These are phyloP conservation scores for Leptographium wingfieldii DNA, from an alignment of 2,329 filamentous ascomycete genomes.

Conservation along the genomic window DNA sequence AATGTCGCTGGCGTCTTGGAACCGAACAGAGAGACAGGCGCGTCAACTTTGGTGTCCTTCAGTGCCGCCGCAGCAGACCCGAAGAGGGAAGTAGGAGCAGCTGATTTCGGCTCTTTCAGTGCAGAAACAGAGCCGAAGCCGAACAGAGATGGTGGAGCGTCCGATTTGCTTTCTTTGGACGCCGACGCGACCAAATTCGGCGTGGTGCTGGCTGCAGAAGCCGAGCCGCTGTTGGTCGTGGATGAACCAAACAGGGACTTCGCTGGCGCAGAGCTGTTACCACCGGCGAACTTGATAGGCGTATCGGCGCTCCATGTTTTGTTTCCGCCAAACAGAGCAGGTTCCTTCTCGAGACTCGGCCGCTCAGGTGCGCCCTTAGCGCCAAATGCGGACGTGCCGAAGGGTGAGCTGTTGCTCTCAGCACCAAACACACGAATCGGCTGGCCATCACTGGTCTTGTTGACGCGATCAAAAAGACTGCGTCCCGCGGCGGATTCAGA, in stretches of 20 bases:
- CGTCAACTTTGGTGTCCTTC: neutral
- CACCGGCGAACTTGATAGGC: constrained; percentile 40
- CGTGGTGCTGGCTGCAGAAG: neutral
- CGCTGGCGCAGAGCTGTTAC: constrained; percentile 6
- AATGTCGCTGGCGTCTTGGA: neutral
- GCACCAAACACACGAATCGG: constrained; percentile 29
- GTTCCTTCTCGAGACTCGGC: constrained; percentile 30
- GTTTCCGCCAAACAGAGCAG: constrained; percentile 20
- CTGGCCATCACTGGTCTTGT: constrained; percentile 35
- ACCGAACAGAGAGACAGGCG: neutral
- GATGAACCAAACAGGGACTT: constrained; percentile 11
- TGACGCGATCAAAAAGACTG: constrained; percentile 44
- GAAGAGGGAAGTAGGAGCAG: neutral
- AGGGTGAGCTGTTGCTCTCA: constrained; percentile 12
- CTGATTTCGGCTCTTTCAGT: neutral
- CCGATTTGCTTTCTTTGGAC: neutral
- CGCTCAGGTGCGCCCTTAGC: constrained; percentile 20
- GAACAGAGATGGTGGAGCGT: neutral
- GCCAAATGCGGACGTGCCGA: constrained; percentile 12
- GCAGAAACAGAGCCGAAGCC: neutral
- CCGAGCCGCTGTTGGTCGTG: neutral
- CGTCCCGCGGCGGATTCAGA: constrained; percentile 32
- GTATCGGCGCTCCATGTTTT: constrained; percentile 36
- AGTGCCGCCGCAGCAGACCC: neutral
- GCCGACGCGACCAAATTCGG: neutral